Base-by-base conservation (phyloP, 805 yeast genomes). In the Kluyveromyces aestuarii region DNA sequence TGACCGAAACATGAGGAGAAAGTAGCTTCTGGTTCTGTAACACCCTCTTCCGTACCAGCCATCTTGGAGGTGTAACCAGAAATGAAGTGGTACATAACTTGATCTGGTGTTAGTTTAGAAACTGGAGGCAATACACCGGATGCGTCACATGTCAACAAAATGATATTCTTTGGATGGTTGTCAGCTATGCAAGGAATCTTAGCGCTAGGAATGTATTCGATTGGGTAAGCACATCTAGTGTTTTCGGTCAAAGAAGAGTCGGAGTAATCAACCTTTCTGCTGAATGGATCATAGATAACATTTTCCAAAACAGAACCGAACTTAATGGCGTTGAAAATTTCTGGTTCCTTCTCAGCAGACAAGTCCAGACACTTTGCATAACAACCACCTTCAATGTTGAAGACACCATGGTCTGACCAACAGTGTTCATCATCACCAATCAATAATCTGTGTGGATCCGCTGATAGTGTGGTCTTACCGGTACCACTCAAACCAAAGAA, bases 381-480 rank as follows among this genome's bases (percentile, higher is more conserved):
- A 77, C 99, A 91, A 57, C 99, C 99, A 71, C 99, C 99, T 76
- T 91, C 99, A 63, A 91, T 90, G 80, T 93, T 93, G 83, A 91
- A 91, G 51, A 91, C 97, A 74, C 99, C 99, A 59, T 85, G 76
- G 71, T 91, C 95, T 17, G 97, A 87, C 99, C 99, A 91, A 76
- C 98, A 91, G 76, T 91, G 99, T 75, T 91, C 99, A 68, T 91
- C 99, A 70, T 91, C 99, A 69, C 99, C 99, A 66, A 91, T 91
- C 68, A 91, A 80, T 68, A 79, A 72, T 71, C 99, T 84, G 72
- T 87, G 76, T 51, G 96, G 96, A 68, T 91, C 98, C 48, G 98
- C 98, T 59, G 96, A 86, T 60, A 91, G 75, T 16, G 99, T 91
- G 57, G 99, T 91, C 76, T 91, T 91, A 70, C 99, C 99, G 43